Percentiles rank a stretch among this genome's conserved stretches.
phyloP scores from a whole-genome alignment of 2,329 filamentous ascomycete genomes.

The Xylaria sp. region DNA sequence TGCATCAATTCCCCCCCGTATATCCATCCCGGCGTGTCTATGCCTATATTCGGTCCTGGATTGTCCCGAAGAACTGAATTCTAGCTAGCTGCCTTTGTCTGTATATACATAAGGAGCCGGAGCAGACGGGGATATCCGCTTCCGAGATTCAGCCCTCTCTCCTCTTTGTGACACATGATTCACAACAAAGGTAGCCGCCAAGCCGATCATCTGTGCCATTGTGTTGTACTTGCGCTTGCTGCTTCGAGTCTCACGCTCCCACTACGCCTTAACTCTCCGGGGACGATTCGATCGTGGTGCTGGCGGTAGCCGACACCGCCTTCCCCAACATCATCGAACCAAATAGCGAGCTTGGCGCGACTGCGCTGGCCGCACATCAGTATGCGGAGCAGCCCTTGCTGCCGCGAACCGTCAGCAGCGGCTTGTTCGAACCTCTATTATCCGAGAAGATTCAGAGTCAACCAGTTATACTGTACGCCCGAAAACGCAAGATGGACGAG shows the following conservation, averaged over 20 bases:
- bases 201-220: slow-evolving; percentile 8
- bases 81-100: neutral
- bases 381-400: slow-evolving; percentile 31
- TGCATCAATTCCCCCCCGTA: slow-evolving; percentile 17
- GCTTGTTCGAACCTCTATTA: slow-evolving; percentile 26
- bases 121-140: neutral
- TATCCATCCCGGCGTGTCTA: slow-evolving; percentile 6
- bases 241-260: slow-evolving; percentile 1
- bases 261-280: slow-evolving; percentile 18
- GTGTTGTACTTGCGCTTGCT: slow-evolving; percentile 4
- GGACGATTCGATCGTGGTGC: slow-evolving; percentile 29
- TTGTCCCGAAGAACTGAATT: neutral
- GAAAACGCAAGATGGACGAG: slow-evolving; percentile 15
- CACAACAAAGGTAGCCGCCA: slow-evolving; percentile 10
- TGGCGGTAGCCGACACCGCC: slow-evolving; percentile 34
- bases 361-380: slow-evolving; percentile 29
- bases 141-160: neutral
- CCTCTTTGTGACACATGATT: neutral
- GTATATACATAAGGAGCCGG: neutral
- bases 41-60: slow-evolving; percentile 15
- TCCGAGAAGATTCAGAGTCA: slow-evolving; percentile 27
- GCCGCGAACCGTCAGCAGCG: slow-evolving; percentile 29
- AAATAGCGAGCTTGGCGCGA: slow-evolving; percentile 33
- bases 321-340: slow-evolving; percentile 32
- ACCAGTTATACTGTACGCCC: slow-evolving; percentile 14